phyloP scores from a whole-genome alignment of 106 monocot genomes.

The Phalaenopsis aphrodite region DNA sequence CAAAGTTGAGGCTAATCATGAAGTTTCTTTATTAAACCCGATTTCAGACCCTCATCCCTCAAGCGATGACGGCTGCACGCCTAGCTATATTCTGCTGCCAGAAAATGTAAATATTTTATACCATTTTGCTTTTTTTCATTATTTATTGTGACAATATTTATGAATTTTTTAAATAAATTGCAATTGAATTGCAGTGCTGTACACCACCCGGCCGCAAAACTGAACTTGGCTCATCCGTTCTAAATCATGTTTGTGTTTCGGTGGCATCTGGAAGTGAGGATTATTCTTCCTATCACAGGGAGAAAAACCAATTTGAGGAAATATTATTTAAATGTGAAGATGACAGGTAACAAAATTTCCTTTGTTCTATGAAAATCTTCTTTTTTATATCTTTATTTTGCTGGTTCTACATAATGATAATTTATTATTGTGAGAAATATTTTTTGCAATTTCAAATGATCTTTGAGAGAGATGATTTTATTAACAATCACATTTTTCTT shows the following conservation, averaged over 20 bases:
- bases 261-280: conserved; percentile 52
- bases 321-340: conserved; percentile 57
- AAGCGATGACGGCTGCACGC: conserved; percentile 51
- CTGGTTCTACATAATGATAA: neutral
- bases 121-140: neutral
- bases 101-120: conserved; percentile 38
- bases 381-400: neutral
- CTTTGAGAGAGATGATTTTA: no score
- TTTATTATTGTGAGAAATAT: neutral
- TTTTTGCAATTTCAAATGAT: no score
- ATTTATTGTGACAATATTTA: neutral
- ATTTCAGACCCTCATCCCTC: conserved; percentile 72
- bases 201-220: conserved; percentile 34
- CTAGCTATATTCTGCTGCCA: conserved; percentile 72
- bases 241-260: conserved; percentile 54
- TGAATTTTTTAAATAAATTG: neutral
- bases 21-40: conserved; percentile 43
- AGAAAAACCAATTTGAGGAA: conserved; percentile 53
- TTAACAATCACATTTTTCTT: no score
- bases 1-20: conserved; percentile 37
- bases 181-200: conserved; percentile 25
- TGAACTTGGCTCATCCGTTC: conserved; percentile 32
- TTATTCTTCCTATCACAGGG: conserved; percentile 45
- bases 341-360: conserved; percentile 24
- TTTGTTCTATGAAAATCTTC: neutral